phyloP scores from a whole-genome alignment of 768 basidiomycete species.

The Kwoniella europaea region DNA sequence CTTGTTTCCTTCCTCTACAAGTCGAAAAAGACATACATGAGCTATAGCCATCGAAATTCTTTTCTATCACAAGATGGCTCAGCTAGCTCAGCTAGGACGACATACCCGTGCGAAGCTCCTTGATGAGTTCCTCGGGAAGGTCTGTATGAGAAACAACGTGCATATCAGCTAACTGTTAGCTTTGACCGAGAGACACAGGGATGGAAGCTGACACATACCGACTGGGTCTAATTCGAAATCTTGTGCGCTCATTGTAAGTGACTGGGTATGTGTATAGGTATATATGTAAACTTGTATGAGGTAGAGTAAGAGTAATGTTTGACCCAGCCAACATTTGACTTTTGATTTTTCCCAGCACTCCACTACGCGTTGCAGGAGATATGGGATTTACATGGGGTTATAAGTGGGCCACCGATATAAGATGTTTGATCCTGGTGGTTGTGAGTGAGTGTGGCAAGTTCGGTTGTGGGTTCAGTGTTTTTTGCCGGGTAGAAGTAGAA shows the following conservation, averaged over 20 bases:
- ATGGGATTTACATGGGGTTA: not conserved
- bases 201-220: not conserved
- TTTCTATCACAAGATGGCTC: too few relatives aligned
- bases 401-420: not conserved
- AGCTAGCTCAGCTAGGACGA: not conserved
- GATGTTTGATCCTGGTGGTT: too few relatives aligned
- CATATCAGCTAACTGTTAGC: conserved; percentile 3
- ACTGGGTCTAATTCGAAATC: conserved; percentile 10
- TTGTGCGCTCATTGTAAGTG: conserved; percentile 20
- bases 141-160: conserved; percentile 9
- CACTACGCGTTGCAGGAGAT: not conserved
- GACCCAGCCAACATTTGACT: not conserved
- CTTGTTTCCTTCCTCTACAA: conserved; percentile 32
- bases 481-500: not conserved
- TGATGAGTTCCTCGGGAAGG: conserved; percentile 22
- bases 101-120: conserved; percentile 35
- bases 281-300: not conserved
- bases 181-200: not conserved
- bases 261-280: not conserved
- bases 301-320: not conserved
- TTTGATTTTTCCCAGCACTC: conserved; percentile 3
- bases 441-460: not conserved
- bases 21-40: not conserved
- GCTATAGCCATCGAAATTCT: not conserved
- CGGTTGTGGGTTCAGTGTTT: not conserved